Evolutionary conservation across 768 basidiomycete species (phyloP), one percentile per base, ranked within the genome.

Genomic region (Xerocomellus dryophilus): DNA sequence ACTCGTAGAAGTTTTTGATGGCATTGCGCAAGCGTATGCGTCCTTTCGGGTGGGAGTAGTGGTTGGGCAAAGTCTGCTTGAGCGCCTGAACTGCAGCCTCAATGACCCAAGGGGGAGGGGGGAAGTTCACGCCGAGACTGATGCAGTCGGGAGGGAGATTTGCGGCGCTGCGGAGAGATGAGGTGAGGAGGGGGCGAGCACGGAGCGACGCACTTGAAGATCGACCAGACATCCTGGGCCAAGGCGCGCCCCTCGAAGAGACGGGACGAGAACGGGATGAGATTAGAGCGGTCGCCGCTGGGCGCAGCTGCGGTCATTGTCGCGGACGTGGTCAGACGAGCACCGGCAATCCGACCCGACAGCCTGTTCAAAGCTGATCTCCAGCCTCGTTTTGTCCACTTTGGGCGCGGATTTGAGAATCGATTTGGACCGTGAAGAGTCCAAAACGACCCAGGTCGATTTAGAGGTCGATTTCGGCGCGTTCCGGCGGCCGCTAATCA

Each of bases 81-180:
- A 95, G 73, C 0, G 93, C 92, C 20, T 80, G 76, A 45, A 82
- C 77, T 5, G 90, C 92, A 1, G 87, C 88, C 18, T 85, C 76
- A 39, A 77, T 82, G 53, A 95, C 80, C 87, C 90, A 94, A 54
- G 77, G 63, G 3, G 93, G 91, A 15, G 93, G 93, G 1, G 83
- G 69, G 67, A 94, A 95, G 76, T 93, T 93, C 93, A 95, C 95
- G 73, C 96, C 96, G 41, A 99, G 86, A 72, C 98, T 99, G 67
- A 99, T 89, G 60, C 92, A 93, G 67, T 98, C 92, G 10, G 82
- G 58, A 0, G 96, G 96, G 59, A 98, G 79, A 65, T 97, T 96
- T 39, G 79, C 86, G 41, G 81, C 92, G 67, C 93, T 97, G 67
- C 18, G 23, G 43, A 39, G 32, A 35, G 29, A 48, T 59, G 32